These are phyloP conservation scores for Leccinum rimulosum DNA, from an alignment of 768 basidiomycete species.

Conservation along the genomic window DNA sequence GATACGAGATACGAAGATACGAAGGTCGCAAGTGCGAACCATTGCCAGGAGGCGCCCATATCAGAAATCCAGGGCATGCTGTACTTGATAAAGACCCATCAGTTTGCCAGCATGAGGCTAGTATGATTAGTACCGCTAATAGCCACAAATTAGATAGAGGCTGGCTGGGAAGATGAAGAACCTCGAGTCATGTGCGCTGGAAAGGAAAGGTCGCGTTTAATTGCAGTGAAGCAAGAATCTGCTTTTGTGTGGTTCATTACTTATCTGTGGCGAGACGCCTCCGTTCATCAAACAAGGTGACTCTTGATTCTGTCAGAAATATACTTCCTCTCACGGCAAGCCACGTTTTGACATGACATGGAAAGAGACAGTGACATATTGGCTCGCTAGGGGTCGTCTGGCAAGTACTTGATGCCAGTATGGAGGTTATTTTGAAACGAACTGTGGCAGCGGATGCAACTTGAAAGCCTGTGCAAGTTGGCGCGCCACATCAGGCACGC, in stretches of 20 bases:
- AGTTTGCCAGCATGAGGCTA: not conserved
- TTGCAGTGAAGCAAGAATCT: constrained; percentile 1
- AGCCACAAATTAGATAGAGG: constrained; percentile 1
- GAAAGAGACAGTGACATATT: not conserved
- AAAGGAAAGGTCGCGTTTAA: not conserved
- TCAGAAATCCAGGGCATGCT: constrained; percentile 12
- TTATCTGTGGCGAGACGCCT: constrained; percentile 15
- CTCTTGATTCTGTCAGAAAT: constrained; percentile 5
- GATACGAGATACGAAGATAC: constrained; percentile 1
- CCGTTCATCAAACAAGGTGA: constrained; percentile 10
- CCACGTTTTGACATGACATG: not conserved
- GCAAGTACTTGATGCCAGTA: not conserved
- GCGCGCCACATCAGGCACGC: constrained; percentile 16
- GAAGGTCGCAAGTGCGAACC: not conserved
- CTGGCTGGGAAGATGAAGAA: not conserved
- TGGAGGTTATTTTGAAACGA: constrained; percentile 14
- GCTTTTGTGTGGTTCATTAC: not conserved
- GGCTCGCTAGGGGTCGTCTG: not conserved
- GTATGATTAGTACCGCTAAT: not conserved
- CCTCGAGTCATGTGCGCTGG: constrained; percentile 1
- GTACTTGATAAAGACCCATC: constrained; percentile 1
- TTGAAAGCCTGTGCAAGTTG: not conserved
- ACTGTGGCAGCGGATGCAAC: not conserved
- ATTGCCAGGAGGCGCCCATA: not conserved
- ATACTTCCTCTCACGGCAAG: not conserved